These are phyloP conservation scores for Vicia villosa DNA, from an alignment of 306 rosid genomes.

Conservation along the genomic window DNA sequence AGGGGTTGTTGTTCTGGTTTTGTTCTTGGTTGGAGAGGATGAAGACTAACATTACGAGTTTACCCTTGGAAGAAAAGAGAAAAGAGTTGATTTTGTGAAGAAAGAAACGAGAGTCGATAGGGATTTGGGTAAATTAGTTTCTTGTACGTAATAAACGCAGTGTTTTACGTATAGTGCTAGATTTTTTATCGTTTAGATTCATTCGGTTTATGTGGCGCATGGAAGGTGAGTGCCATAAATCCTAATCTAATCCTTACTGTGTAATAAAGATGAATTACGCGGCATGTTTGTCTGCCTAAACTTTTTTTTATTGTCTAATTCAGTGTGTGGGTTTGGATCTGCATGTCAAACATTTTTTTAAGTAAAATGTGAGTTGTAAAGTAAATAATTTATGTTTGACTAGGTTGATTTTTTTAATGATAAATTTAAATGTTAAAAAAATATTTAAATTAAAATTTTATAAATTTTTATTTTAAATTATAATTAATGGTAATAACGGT, in stretches of 20 bases:
- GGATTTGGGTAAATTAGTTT: not conserved
- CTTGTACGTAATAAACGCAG: not conserved
- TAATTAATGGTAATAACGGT: too few relatives aligned
- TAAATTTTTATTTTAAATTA: too few relatives aligned
- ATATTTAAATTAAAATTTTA: too few relatives aligned
- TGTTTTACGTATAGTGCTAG: too few relatives aligned
- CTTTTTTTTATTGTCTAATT: not conserved
- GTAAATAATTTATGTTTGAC: too few relatives aligned
- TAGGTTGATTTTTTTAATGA: too few relatives aligned
- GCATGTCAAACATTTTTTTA: too few relatives aligned
- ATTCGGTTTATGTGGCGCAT: conserved; percentile 50
- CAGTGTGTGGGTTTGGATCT: too few relatives aligned
- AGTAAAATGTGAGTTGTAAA: too few relatives aligned
- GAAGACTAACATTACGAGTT: not conserved
- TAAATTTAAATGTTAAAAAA: too few relatives aligned
- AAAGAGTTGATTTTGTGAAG: not conserved
- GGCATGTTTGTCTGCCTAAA: not conserved
- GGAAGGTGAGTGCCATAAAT: conserved; percentile 20
- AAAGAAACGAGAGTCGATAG: conserved; percentile 16
- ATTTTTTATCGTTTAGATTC: not conserved
- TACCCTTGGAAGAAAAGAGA: conserved; percentile 11
- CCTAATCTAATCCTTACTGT: not conserved
- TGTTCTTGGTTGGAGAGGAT: not conserved
- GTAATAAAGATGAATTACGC: conserved; percentile 19
- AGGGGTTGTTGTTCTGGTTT: not conserved